Percentiles rank a stretch among this genome's conserved stretches.
These are phyloP conservation scores for Globisporangium heterothallicum DNA, from an alignment of 352 stramenopile genomes.

Conservation along the genomic window DNA sequence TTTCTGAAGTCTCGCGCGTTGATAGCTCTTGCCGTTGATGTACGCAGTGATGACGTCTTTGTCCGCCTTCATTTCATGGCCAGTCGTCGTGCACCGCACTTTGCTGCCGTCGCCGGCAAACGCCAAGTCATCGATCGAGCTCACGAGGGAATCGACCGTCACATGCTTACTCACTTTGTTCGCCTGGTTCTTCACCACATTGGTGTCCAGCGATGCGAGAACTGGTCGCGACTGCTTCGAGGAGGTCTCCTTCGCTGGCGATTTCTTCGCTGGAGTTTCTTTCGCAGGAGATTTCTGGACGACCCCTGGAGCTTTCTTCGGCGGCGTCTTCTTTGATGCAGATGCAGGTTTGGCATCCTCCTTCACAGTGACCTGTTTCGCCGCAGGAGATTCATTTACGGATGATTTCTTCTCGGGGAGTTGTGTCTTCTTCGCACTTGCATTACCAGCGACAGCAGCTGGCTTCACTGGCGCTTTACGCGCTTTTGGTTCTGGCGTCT, in stretches of 20 bases:
- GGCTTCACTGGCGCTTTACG: no score
- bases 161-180: slow-evolving; percentile 15
- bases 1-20: slow-evolving; percentile 30
- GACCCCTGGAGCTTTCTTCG: slow-evolving; percentile 10
- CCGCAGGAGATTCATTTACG: slow-evolving; percentile 5
- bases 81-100: slow-evolving; percentile 53
- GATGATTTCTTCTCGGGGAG: slow-evolving; percentile 13
- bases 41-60: slow-evolving; percentile 42
- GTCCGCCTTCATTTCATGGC: slow-evolving; percentile 67
- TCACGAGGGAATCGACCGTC: slow-evolving; percentile 39
- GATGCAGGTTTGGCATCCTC: background rate
- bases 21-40: slow-evolving; percentile 56
- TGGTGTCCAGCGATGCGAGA: slow-evolving; percentile 13
- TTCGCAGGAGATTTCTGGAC: background rate
- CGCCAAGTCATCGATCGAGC: slow-evolving; percentile 29
- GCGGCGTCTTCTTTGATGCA: slow-evolving; percentile 7
- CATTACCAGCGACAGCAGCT: slow-evolving; percentile 1
- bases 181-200: slow-evolving; percentile 12
- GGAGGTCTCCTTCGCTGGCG: slow-evolving; percentile 15
- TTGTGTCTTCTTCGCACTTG: slow-evolving; percentile 5
- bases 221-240: slow-evolving; percentile 9
- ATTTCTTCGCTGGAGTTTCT: slow-evolving; percentile 5
- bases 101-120: slow-evolving; percentile 35
- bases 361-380: slow-evolving; percentile 5
- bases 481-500: background rate